Evolutionary conservation across 257 asterid genomes (phyloP).

Genomic region (Lithospermum erythrorhizon): DNA sequence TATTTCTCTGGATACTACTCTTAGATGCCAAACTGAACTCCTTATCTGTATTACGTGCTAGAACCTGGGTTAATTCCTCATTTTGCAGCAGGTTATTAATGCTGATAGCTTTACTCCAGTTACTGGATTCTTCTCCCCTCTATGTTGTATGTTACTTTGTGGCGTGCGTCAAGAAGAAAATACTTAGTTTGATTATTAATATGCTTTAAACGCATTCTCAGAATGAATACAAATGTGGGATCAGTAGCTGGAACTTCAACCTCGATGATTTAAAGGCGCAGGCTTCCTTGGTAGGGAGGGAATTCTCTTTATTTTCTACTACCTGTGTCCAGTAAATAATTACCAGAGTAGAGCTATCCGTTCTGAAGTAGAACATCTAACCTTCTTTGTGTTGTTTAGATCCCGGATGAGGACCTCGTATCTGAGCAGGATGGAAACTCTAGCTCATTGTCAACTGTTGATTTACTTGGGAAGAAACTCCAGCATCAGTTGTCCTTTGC

Average conservation of each 20-base stretch:
- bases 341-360: background rate
- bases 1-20: no score
- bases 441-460: slow-evolving; percentile 22
- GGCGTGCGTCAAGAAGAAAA: background rate
- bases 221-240: slow-evolving; percentile 63
- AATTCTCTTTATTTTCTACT: slow-evolving; percentile 4
- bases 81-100: background rate
- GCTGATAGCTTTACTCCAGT: background rate
- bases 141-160: background rate
- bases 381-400: slow-evolving; percentile 28
- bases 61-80: no score
- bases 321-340: background rate
- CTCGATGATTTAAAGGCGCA: slow-evolving; percentile 61
- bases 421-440: slow-evolving; percentile 39
- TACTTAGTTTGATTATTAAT: background rate
- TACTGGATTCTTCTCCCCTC: background rate
- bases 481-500: slow-evolving; percentile 60
- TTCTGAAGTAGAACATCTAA: slow-evolving; percentile 5
- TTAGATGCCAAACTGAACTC: no score
- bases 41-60: no score
- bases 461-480: slow-evolving; percentile 14
- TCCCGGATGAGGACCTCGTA: slow-evolving; percentile 65
- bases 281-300: slow-evolving; percentile 41
- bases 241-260: slow-evolving; percentile 63
- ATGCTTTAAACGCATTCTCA: slow-evolving; percentile 19